A percentile compares a stretch with the other conserved stretches of the same genome.
phyloP scores from a whole-genome alignment of 139 green algal genomes.

The Gonium pectorale region DNA sequence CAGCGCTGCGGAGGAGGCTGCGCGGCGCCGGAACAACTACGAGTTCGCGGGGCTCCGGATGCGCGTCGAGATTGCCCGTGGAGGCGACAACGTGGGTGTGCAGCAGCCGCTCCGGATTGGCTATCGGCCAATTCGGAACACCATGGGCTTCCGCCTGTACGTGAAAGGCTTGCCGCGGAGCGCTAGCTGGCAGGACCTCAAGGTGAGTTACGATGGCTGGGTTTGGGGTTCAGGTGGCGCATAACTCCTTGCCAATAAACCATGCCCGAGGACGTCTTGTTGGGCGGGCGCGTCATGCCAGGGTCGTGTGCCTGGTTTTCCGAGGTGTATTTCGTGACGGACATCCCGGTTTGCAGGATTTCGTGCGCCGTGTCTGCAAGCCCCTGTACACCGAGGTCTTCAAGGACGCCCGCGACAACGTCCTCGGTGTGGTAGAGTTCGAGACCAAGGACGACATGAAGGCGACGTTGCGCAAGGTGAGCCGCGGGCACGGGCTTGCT shows the following conservation, averaged over 20 bases:
- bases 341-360: too few relatives aligned
- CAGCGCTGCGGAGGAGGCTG: conserved; percentile 74
- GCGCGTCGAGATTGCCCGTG: conserved; percentile 60
- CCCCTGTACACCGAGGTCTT: conserved; percentile 82
- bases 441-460: conserved; percentile 67
- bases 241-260: too few relatives aligned
- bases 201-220: too few relatives aligned
- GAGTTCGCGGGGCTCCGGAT: conserved; percentile 86
- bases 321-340: too few relatives aligned
- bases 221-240: neutral
- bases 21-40: conserved; percentile 84
- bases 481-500: too few relatives aligned
- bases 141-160: conserved; percentile 59
- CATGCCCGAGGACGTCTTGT: too few relatives aligned
- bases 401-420: conserved; percentile 66
- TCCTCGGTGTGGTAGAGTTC: conserved; percentile 66
- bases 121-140: conserved; percentile 49
- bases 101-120: conserved; percentile 21
- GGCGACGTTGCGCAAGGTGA: conserved; percentile 22
- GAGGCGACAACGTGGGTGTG: conserved; percentile 17
- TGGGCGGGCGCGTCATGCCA: too few relatives aligned
- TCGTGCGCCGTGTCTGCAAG: conserved; percentile 75
- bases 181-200: conserved; percentile 91
- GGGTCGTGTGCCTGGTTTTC: too few relatives aligned
- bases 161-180: conserved; percentile 80